Evolutionary conservation across 306 rosid species (phyloP).

Genomic region (Dalbergia cochinchinensis): DNA sequence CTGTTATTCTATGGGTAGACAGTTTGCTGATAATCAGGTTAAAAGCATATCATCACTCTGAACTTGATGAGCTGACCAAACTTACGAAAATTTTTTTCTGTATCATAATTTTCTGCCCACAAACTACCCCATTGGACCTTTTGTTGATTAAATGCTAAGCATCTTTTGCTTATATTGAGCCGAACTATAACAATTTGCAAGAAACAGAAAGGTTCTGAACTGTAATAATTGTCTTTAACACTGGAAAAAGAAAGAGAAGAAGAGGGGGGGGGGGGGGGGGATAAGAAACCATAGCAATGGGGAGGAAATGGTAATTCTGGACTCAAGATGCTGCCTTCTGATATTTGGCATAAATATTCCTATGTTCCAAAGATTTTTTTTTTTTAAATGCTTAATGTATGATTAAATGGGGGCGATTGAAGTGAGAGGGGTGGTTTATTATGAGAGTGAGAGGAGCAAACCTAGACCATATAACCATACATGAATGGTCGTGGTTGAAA

Average conservation of each 20-base stretch:
- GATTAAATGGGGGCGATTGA: not conserved
- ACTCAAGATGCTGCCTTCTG: conserved; percentile 22
- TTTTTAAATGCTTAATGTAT: not conserved
- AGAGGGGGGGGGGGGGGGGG: not conserved
- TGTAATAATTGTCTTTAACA: not conserved
- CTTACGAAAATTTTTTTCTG: not conserved
- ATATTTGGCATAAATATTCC: not conserved
- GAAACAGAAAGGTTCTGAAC: conserved; percentile 5
- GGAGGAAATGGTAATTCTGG: not conserved
- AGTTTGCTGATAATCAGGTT: not conserved
- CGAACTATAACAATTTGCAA: not conserved
- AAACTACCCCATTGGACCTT: conserved; percentile 5
- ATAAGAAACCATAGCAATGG: not conserved
- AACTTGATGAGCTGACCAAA: not conserved
- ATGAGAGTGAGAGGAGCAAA: no score
- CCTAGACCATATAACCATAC: no score
- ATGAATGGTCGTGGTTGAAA: no score
- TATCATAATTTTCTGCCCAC: not conserved
- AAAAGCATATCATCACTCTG: not conserved
- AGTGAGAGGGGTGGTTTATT: no score
- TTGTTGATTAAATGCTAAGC: conserved; percentile 23
- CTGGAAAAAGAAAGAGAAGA: not conserved
- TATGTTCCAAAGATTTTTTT: not conserved
- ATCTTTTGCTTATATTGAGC: not conserved
- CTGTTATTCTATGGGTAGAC: not conserved